Base-by-base conservation (phyloP, 129 eudicot genomes). In the Flaveria bidentis region DNA sequence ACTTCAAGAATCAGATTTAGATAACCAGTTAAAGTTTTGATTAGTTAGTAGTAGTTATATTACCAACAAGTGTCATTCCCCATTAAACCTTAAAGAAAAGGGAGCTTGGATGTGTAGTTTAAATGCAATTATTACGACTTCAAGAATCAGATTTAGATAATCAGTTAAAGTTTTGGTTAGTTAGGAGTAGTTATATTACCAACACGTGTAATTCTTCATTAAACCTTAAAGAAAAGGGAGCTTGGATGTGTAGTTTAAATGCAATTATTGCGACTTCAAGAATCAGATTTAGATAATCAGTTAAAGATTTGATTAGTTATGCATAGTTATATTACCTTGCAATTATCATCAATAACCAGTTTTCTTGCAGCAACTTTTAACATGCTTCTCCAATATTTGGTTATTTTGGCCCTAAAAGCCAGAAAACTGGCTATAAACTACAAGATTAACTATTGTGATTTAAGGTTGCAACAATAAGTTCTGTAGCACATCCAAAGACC, bases 41-140 rank as follows among this genome's bases (percentile, higher is more conserved):
- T 41, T 66, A 41, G 69, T 17, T 66, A 66, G 71, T 51, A 17
- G 18, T 39, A 7, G 25, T 15, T 6, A 30, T 14, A 6, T 33
- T 5, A 15, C 0, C 36, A n/a, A 65, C 41, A 4, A 3, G n/a
- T 65, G 70, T 65, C 3, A 9, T 36, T 33, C 2, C 6, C 36
- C 12, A 2, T 33, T 30, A 14, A 65, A 65, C 6, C 25, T 16
- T 64, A 64, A 15, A n/a, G 39, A 7, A 15, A 39, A n/a, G 70
- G 70, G 49, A n/a, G 47, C n/a, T 65, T 65, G 70, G 71, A 66
- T 66, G 71, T n/a, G 71, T 66, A 4, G 10, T 66, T 39, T 2
- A 17, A n/a, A 66, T 2, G 49, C 2, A 28, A 66, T 66, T 39
- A 39, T 17, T 39, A 28, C 2, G 26, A 66, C 51, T 66, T 39